Percentiles rank a stretch among this genome's conserved stretches.
Evolutionary conservation across 2,329 filamentous ascomycete species (phyloP).

Genomic region (Xylariaceae sp.): DNA sequence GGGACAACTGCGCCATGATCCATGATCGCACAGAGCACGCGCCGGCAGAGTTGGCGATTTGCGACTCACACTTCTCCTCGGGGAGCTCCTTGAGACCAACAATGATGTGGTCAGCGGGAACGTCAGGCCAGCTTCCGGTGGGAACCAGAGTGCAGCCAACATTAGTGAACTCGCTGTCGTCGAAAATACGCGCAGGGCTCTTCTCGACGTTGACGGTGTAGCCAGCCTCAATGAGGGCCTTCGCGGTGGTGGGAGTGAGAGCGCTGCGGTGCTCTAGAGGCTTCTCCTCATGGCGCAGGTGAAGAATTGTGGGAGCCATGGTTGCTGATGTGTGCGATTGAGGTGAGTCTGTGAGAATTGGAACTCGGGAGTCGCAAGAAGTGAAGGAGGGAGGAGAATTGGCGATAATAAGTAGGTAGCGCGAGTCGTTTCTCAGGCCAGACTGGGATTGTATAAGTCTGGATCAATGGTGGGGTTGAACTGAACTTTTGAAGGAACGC

Average conservation of each 20-base stretch:
- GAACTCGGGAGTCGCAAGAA: background rate
- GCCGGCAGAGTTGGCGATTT: constrained; percentile 10
- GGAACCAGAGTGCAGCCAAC: constrained; percentile 61
- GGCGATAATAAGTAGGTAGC: background rate
- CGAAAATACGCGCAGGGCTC: constrained; percentile 61
- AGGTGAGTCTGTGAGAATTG: background rate
- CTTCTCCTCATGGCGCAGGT: constrained; percentile 56
- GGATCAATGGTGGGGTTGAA: background rate
- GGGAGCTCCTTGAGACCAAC: constrained; percentile 74
- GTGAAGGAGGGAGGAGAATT: background rate
- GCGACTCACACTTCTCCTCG: constrained; percentile 55
- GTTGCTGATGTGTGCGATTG: background rate
- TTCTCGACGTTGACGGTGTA: constrained; percentile 65
- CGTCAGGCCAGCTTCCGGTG: constrained; percentile 62
- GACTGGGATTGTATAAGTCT: background rate
- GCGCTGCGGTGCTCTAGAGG: constrained; percentile 50
- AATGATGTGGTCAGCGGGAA: constrained; percentile 63
- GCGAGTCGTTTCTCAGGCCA: background rate
- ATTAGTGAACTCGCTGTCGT: constrained; percentile 56
- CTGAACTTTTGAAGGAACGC: background rate
- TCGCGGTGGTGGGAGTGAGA: constrained; percentile 39
- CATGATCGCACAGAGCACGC: background rate
- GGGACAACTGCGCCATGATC: background rate
- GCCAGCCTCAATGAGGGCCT: constrained; percentile 61
- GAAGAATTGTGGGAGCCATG: constrained; percentile 39